These are phyloP conservation scores for Nemania sp. DNA, from an alignment of 2,329 filamentous ascomycete species.

Conservation along the genomic window DNA sequence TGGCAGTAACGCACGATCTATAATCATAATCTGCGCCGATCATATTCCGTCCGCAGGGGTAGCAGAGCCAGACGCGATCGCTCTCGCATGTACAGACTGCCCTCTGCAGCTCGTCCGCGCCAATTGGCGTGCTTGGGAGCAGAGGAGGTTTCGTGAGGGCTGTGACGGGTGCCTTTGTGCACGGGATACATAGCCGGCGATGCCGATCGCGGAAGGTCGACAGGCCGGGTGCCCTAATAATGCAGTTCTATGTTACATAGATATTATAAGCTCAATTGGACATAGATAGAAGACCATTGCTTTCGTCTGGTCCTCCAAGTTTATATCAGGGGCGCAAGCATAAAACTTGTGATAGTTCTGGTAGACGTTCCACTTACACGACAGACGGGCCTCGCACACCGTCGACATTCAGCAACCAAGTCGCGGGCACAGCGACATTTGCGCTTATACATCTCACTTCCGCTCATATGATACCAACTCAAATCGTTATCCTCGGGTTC, in stretches of 20 bases:
- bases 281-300: too few species aligned
- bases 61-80: constrained; percentile 78
- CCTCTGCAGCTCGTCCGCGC: constrained; percentile 59
- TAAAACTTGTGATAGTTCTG: not conserved
- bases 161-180: constrained; percentile 70
- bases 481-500: constrained; percentile 58
- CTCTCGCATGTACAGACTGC: constrained; percentile 57
- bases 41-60: constrained; percentile 77
- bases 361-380: constrained; percentile 61
- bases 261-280: constrained; percentile 2
- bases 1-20: constrained; percentile 49
- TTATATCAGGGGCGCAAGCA: too few species aligned
- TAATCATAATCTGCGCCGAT: constrained; percentile 63
- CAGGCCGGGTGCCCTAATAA: constrained; percentile 76
- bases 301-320: too few species aligned
- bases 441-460: constrained; percentile 55
- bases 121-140: constrained; percentile 50
- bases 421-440: constrained; percentile 81
- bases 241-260: constrained; percentile 72
- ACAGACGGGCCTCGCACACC: constrained; percentile 77
- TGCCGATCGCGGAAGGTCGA: constrained; percentile 72
- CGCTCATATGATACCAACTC: constrained; percentile 63
- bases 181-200: constrained; percentile 77
- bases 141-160: constrained; percentile 52
- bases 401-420: constrained; percentile 80